Percentiles rank a stretch among this genome's conserved stretches.
Evolutionary conservation across 140 eudicot species (phyloP).

Genomic region (Artemisia princeps): DNA sequence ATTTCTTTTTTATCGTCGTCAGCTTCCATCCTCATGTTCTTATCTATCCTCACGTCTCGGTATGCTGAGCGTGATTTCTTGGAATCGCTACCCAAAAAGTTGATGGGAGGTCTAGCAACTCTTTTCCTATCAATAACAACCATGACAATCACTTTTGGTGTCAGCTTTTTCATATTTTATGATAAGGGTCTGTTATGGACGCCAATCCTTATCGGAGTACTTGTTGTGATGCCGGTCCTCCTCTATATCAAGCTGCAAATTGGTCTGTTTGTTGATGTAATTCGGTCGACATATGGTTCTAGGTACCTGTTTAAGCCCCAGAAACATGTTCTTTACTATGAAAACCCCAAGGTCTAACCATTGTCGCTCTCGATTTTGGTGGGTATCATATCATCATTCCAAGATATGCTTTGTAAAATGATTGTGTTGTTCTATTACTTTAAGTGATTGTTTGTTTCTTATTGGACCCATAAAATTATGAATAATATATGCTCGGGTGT

Average conservation of each 20-base stretch:
- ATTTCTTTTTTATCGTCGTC: constrained; percentile 34
- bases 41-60: constrained; percentile 53
- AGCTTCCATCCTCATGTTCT: constrained; percentile 45
- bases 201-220: constrained; percentile 21
- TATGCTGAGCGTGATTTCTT: constrained; percentile 48
- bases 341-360: constrained; percentile 12
- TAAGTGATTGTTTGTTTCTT: too few relatives aligned
- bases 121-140: constrained; percentile 52
- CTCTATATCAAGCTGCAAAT: constrained; percentile 13
- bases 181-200: constrained; percentile 28
- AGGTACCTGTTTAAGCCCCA: constrained; percentile 27
- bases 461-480: too few relatives aligned
- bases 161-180: constrained; percentile 25
- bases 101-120: constrained; percentile 35
- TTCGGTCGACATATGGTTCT: constrained; percentile 15
- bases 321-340: constrained; percentile 24
- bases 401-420: too few relatives aligned
- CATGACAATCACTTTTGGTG: constrained; percentile 23
- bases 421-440: too few relatives aligned
- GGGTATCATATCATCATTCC: too few relatives aligned
- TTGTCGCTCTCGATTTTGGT: neutral
- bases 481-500: too few relatives aligned
- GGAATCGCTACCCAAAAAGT: constrained; percentile 36
- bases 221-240: constrained; percentile 22
- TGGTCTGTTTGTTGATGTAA: constrained; percentile 4